Conservation (phyloP, 2,329 filamentous ascomycete genomes). For the Claviceps cyperi region DNA sequence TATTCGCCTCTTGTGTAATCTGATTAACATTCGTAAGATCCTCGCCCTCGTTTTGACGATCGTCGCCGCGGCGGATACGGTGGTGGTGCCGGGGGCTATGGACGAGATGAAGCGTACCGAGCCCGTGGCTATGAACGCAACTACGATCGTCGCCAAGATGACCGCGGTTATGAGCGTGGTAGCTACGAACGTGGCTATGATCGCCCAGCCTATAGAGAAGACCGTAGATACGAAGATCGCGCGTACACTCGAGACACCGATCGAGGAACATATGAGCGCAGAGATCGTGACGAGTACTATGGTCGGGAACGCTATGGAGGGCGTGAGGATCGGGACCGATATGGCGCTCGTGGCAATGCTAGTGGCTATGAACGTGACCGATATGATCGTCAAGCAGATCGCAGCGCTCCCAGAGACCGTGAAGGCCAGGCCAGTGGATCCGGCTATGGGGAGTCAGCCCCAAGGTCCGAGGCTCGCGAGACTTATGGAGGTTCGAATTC, state of each 20-base stretch:
- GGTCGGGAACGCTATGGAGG: conserved; percentile 25
- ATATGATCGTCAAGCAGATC: conserved; percentile 32
- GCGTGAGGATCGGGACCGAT: conserved; percentile 32
- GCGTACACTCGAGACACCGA: conserved; percentile 40
- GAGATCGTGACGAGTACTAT: conserved; percentile 28
- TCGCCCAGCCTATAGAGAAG: conserved; percentile 14
- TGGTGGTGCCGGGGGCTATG: conserved; percentile 24
- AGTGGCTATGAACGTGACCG: conserved; percentile 34
- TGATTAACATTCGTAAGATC: conserved; percentile 15
- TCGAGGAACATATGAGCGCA: conserved; percentile 40
- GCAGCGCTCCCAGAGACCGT: conserved; percentile 25
- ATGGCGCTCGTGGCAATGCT: conserved; percentile 23
- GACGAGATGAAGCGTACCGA: conserved; percentile 44
- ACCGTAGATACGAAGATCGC: conserved; percentile 32
- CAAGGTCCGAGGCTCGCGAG: conserved; percentile 29
- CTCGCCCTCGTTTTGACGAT: conserved; percentile 39
- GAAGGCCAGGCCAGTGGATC: conserved; percentile 23
- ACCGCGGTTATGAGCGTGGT: conserved; percentile 25
- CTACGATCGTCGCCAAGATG: conserved; percentile 32
- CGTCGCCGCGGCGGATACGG: conserved; percentile 49
- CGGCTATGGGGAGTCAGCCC: conserved; percentile 26
- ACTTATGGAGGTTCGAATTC: conserved; percentile 27
- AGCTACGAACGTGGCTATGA: conserved; percentile 37
- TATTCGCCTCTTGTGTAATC: background rate
- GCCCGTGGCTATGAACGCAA: conserved; percentile 32